These are phyloP conservation scores for Ganoderma lingzhi DNA, from an alignment of 1,284 basidiomycete species.

Conservation along the genomic window DNA sequence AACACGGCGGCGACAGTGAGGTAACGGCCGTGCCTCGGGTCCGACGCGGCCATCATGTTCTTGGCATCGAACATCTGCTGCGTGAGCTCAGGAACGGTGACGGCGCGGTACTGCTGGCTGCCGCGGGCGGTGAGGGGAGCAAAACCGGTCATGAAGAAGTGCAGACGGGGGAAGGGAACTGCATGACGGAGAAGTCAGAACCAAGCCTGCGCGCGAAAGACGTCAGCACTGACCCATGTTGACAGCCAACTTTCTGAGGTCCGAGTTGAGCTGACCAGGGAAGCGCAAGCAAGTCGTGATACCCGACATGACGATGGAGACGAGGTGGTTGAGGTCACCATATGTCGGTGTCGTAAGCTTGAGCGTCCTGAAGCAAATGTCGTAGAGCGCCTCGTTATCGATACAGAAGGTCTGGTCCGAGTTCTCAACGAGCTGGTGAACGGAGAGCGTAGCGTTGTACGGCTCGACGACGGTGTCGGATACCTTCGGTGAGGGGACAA, in stretches of 20 bases:
- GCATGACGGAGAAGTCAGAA: conserved; percentile 8
- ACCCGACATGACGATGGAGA: conserved; percentile 98
- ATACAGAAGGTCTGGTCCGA: conserved; percentile 97
- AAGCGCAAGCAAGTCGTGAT: conserved; percentile 96
- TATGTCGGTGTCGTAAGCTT: conserved; percentile 95
- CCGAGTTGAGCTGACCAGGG: conserved; percentile 99
- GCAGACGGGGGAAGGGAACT: conserved; percentile 98
- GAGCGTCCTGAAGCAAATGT: conserved; percentile 97
- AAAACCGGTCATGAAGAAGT: conserved; percentile 99
- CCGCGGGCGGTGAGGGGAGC: conserved; percentile 95
- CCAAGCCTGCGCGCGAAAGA: not conserved
- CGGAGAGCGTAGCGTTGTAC: conserved; percentile 95
- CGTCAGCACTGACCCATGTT: conserved; percentile 85
- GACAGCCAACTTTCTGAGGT: conserved; percentile 95
- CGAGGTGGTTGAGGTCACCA: conserved; percentile 96
- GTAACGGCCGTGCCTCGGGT: conserved; percentile 95
- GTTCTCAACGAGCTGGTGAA: conserved; percentile 97
- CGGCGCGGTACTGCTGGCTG: conserved; percentile 93
- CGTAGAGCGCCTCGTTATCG: conserved; percentile 98
- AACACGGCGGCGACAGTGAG: conserved; percentile 96
- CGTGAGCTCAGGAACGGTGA: conserved; percentile 95
- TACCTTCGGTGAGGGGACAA: conserved; percentile 95
- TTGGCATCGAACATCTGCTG: conserved; percentile 99
- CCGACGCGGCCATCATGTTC: conserved; percentile 99
- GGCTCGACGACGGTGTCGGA: conserved; percentile 99